Conservation (phyloP, 352 stramenopile species). For the Globisporangium cederbergense region DNA sequence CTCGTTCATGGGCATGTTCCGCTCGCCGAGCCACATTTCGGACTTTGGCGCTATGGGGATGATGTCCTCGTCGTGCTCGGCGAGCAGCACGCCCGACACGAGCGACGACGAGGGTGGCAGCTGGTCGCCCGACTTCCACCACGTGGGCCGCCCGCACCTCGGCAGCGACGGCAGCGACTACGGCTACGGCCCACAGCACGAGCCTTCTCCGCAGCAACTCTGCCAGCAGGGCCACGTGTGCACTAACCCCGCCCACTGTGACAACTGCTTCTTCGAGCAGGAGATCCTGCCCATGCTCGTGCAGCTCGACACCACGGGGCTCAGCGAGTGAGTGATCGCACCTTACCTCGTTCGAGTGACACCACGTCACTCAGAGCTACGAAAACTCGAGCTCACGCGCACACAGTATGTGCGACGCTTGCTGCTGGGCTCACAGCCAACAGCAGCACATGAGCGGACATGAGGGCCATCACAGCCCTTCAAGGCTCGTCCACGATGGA, state of each 20-base stretch:
- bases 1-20: slow-evolving; percentile 13
- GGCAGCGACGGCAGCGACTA: slow-evolving; percentile 4
- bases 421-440: background rate
- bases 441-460: background rate
- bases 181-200: background rate
- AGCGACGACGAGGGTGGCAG: slow-evolving; percentile 17
- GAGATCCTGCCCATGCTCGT: slow-evolving; percentile 34
- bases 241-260: slow-evolving; percentile 10
- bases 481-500: background rate
- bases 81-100: slow-evolving; percentile 16
- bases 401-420: background rate
- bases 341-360: background rate
- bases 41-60: slow-evolving; percentile 11
- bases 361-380: background rate
- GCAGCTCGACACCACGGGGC: slow-evolving; percentile 24
- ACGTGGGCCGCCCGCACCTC: background rate
- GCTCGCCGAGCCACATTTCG: background rate
- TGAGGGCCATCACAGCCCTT: background rate
- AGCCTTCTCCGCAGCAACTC: background rate
- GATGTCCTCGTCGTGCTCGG: slow-evolving; percentile 4
- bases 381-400: background rate
- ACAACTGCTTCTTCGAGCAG: slow-evolving; percentile 32
- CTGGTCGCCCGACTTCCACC: slow-evolving; percentile 5
- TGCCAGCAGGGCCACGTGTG: slow-evolving; percentile 12
- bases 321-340: slow-evolving; percentile 6